Evolutionary conservation across 768 basidiomycete genomes (phyloP).

Genomic region (Panaeolus papilionaceus): DNA sequence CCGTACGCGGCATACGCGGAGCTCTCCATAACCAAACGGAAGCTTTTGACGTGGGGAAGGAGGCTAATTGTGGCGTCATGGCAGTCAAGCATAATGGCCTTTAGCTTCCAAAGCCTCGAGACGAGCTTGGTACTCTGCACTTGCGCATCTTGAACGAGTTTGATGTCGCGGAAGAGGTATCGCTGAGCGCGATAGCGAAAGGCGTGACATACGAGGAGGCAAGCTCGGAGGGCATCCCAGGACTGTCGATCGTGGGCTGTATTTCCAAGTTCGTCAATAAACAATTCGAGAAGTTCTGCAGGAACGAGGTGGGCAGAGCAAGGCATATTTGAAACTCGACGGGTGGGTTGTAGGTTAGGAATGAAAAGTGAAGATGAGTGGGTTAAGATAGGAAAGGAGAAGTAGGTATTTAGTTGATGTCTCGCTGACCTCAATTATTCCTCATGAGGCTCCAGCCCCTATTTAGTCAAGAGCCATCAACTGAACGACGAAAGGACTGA

Average conservation of each 20-base stretch:
- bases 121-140: slow-evolving; percentile 17
- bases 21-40: slow-evolving; percentile 24
- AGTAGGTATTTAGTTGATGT: neutral
- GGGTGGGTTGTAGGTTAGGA: neutral
- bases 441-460: neutral
- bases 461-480: neutral
- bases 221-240: slow-evolving; percentile 18
- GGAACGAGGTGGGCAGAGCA: slow-evolving; percentile 10
- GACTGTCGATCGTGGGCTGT: slow-evolving; percentile 12
- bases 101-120: slow-evolving; percentile 17
- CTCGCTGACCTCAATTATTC: neutral
- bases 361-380: neutral
- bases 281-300: slow-evolving; percentile 20
- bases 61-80: slow-evolving; percentile 14
- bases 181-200: slow-evolving; percentile 25
- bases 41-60: slow-evolving; percentile 22
- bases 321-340: slow-evolving; percentile 9
- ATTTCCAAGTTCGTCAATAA: slow-evolving; percentile 21
- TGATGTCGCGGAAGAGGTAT: slow-evolving; percentile 23
- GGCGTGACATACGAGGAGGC: slow-evolving; percentile 22
- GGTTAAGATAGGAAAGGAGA: slow-evolving; percentile 1
- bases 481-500: neutral
- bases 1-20: slow-evolving; percentile 26
- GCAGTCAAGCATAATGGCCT: slow-evolving; percentile 8
- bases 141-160: slow-evolving; percentile 22